A percentile compares a stretch with the other conserved stretches of the same genome.
These are phyloP conservation scores for Boletus pseudo-olivaceus DNA, from an alignment of 768 basidiomycete species.

Conservation along the genomic window DNA sequence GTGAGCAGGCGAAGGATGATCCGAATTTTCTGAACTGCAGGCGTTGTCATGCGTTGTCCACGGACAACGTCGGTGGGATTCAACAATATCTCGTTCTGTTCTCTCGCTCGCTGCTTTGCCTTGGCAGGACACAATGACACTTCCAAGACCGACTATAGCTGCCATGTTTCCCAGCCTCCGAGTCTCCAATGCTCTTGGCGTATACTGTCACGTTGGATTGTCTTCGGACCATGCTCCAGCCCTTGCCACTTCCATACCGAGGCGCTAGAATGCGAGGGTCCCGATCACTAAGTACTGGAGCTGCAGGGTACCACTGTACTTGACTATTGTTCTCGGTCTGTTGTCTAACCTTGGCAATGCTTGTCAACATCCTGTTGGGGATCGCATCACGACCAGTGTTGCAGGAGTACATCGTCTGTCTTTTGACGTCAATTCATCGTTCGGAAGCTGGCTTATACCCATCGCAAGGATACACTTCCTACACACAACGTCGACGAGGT, in stretches of 20 bases:
- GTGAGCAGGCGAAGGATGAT: neutral
- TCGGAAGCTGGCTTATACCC: neutral
- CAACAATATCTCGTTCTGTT: neutral
- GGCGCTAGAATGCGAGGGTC: neutral
- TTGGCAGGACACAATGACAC: neutral
- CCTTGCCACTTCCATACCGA: neutral
- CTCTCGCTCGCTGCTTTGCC: neutral
- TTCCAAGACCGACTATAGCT: neutral
- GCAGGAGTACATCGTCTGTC: neutral
- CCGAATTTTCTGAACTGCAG: neutral
- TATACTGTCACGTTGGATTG: no score
- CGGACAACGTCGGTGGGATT: neutral
- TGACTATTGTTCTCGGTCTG: no score
- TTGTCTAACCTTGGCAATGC: no score
- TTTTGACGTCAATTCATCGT: neutral
- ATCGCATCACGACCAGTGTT: neutral
- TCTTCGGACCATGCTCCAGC: neutral
- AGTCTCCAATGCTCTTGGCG: neutral
- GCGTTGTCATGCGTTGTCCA: neutral
- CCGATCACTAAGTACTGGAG: neutral
- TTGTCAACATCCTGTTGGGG: no score
- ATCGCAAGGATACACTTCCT: neutral
- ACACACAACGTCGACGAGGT: neutral
- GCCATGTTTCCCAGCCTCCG: neutral
- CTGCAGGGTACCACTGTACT: no score